Evolutionary conservation across 192 early-diverging fungal species (phyloP), one percentile per base, ranked within the genome.

Genomic region (Thoreauomyces humboldtii): DNA sequence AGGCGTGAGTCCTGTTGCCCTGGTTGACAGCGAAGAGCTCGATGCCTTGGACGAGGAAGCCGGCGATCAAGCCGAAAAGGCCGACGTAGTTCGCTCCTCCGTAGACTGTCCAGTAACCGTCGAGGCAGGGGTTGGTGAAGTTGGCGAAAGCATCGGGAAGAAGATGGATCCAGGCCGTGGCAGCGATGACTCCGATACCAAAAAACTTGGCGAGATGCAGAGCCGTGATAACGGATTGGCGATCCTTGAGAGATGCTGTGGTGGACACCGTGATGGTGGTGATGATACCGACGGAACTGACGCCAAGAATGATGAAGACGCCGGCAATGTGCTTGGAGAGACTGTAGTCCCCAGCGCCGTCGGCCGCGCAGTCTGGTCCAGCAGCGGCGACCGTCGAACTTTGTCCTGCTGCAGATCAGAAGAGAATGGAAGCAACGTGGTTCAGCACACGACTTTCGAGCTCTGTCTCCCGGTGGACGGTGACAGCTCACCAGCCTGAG

Each of bases 81-180:
- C 52, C 70, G 44, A 76, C 25, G 24, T 52, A 31, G 50, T 46
- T 46, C 27, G 15, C 27, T 15, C 21, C 50, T 15, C 25, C 50
- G 15, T 52, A 52, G 27, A 24, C 25, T 6, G 15, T 24, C 21
- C 50, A n/a, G 29, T 61, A 33, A 4, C 58, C 37, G 0, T 69
- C 51, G 19, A 77, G 56, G 56, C 76, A 77, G 1, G 28, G 22
- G 52, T 60, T 59, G 57, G 74, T 64, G 28, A 77, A 62, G 34
- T 34, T 31, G 27, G 60, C 41, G 21, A 35, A 31, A 9, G 64
- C 76, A 24, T 70, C 64, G n/a, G 35, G 7, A 31, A 81, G 65
- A 42, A 83, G 54, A 63, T 80, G 78, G 36, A 83, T 69, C 50
- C 62, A 74, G 31, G 78, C 78, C 1, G 77, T 79, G 29, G 71